Evolutionary conservation across 371 early-diverging fungal genomes (phyloP), one percentile per base, ranked within the genome.

Genomic region (Capillidium rhysosporum): DNA sequence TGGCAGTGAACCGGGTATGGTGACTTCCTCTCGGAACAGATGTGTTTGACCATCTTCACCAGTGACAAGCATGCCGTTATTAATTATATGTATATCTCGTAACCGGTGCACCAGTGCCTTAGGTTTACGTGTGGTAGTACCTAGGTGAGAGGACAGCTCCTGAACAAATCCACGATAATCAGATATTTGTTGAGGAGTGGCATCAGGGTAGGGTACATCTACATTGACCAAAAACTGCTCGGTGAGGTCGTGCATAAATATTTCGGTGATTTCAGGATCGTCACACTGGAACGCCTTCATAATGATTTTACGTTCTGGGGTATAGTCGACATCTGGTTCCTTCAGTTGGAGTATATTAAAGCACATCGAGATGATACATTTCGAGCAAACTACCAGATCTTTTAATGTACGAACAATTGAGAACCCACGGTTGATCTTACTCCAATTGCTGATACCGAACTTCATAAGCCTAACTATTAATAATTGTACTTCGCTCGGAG

Each of bases 101-200:
- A 87, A 69, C n/a, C 89, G 69, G 2, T 76, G 63, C 30, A 90
- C 69, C 38, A 90, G 67, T 57, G 82, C 83, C 44, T 82, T 69
- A 25, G 63, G 65, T 55, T 86, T 85, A 24, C 75, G 70, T 24
- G 72, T 75, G 45, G 86, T 64, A 59, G 82, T 79, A 0, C 84
- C 84, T n/a, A 69, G 62, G 51, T 84, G 82, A 9, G 84, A 64
- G 3, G 81, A 70, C 0, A 83, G 76, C 21, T 84, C 76, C 10
- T 72, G 38, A 25, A 86, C 61, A 60, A 84, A 85, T 1, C 80
- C 71, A 38, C 66, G 60, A 66, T 68, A 80, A 57, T 80, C 81
- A 9, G 73, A 57, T 0, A 65, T 72, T 18, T 79, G 69, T 57
- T 74, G 73, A 60, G 71, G 72, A 46, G 69, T 75, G 1, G 82